Evolutionary conservation across 345 rosid species (phyloP).

Genomic region (Camelina sativa): DNA sequence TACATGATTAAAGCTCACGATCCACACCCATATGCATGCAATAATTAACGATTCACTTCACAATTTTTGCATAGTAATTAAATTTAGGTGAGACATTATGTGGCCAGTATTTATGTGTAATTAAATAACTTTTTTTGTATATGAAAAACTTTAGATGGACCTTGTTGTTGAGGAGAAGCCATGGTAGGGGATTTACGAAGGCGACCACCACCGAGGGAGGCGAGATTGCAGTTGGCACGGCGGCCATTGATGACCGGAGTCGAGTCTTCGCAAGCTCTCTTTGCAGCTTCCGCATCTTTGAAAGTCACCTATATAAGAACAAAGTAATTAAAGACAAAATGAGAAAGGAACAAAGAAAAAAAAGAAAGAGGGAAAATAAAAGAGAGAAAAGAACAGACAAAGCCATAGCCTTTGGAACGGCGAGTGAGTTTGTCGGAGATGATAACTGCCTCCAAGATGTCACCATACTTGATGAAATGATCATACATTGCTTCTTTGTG

Average conservation of each 20-base stretch:
- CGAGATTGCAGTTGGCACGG: slow-evolving; percentile 94
- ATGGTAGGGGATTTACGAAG: slow-evolving; percentile 61
- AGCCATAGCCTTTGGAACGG: slow-evolving; percentile 98
- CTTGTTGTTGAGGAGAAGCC: slow-evolving; percentile 65
- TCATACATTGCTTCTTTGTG: slow-evolving; percentile 80
- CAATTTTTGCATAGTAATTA: neutral
- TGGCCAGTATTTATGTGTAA: slow-evolving; percentile 3
- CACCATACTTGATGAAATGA: slow-evolving; percentile 90
- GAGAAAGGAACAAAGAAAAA: neutral
- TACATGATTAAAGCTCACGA: neutral
- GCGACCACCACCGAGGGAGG: slow-evolving; percentile 93
- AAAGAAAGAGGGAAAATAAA: neutral
- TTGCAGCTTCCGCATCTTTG: slow-evolving; percentile 87
- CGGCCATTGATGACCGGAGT: slow-evolving; percentile 90
- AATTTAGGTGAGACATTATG: slow-evolving; percentile 2
- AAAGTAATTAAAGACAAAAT: neutral
- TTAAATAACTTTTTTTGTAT: no score
- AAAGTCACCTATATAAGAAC: slow-evolving; percentile 70
- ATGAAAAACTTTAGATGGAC: slow-evolving; percentile 31
- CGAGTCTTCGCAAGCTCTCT: slow-evolving; percentile 84
- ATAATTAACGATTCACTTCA: neutral
- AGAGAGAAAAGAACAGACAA: slow-evolving; percentile 53
- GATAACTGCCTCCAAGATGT: slow-evolving; percentile 93
- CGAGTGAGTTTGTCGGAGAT: slow-evolving; percentile 90
- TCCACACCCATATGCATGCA: slow-evolving; percentile 7